phyloP scores from a whole-genome alignment of 208 protist genomes.

The Herpetomonas muscarum region DNA sequence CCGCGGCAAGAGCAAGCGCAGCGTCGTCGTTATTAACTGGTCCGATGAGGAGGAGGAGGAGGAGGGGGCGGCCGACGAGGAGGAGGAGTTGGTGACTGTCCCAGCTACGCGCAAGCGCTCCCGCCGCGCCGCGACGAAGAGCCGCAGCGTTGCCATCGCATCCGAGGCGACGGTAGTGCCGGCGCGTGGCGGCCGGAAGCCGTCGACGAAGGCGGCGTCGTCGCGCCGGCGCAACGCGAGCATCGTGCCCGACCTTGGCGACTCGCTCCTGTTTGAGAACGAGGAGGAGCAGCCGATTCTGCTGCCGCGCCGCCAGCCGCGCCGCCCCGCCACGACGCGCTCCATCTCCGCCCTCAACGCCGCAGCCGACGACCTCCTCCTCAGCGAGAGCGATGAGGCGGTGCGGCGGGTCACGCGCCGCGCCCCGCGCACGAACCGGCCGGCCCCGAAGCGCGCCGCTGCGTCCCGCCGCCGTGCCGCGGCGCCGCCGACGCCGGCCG shows the following conservation, averaged over 20 bases:
- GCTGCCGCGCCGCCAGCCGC: slow-evolving; percentile 43
- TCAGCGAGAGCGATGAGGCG: slow-evolving; percentile 23
- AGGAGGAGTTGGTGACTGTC: not conserved
- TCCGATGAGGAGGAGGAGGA: slow-evolving; percentile 25
- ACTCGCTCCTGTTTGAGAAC: slow-evolving; percentile 57
- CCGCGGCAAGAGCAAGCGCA: slow-evolving; percentile 63
- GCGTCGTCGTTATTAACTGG: slow-evolving; percentile 85
- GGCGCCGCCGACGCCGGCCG: not conserved
- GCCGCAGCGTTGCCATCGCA: slow-evolving; percentile 9
- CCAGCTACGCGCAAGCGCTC: slow-evolving; percentile 4
- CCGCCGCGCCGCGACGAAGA: slow-evolving; percentile 17
- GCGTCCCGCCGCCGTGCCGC: not conserved
- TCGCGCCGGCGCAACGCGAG: slow-evolving; percentile 27
- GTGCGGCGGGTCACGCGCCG: slow-evolving; percentile 28
- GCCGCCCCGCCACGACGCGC: slow-evolving; percentile 29
- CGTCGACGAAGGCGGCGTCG: slow-evolving; percentile 15
- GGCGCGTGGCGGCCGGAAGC: slow-evolving; percentile 5
- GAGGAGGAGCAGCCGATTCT: slow-evolving; percentile 69
- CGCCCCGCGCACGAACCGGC: slow-evolving; percentile 24
- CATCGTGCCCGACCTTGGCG: slow-evolving; percentile 36
- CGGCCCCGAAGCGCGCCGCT: slow-evolving; percentile 4
- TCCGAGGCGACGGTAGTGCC: slow-evolving; percentile 11
- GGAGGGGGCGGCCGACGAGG: slow-evolving; percentile 8
- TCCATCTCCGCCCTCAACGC: slow-evolving; percentile 48
- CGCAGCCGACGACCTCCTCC: slow-evolving; percentile 27